Percentiles rank a stretch among this genome's conserved stretches.
Conservation (phyloP, 2,329 filamentous ascomycete genomes). For the Aspergillus viridinutans region DNA sequence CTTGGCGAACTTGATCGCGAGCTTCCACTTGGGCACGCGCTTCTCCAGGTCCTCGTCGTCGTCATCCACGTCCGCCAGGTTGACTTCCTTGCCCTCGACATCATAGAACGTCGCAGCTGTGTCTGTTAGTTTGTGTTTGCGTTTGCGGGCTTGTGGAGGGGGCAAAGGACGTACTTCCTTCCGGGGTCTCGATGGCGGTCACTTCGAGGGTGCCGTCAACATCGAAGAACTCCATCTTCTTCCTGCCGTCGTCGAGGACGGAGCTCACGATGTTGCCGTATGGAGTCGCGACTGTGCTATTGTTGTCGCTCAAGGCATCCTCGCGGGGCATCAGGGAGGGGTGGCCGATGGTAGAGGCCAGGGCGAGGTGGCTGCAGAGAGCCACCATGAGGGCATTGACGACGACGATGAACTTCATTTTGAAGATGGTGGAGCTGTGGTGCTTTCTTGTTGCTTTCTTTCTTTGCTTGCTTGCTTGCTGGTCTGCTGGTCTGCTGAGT, state of each 20-base stretch:
- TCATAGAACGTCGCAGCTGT: neutral
- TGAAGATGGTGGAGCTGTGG: neutral
- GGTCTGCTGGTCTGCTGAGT: too few relatives aligned
- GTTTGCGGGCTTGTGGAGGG: too few relatives aligned
- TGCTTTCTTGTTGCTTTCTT: neutral
- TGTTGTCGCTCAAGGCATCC: neutral
- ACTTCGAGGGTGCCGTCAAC: constrained; percentile 1
- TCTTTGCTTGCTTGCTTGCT: too few relatives aligned
- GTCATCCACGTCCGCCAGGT: neutral
- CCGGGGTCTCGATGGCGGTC: neutral
- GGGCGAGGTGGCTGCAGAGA: neutral
- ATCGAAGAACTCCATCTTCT: constrained; percentile 1
- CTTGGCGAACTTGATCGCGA: neutral
- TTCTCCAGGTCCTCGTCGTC: neutral
- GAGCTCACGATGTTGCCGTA: neutral
- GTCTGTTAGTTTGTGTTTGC: neutral
- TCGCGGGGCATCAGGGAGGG: neutral
- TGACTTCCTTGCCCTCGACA: neutral
- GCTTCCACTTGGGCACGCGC: neutral
- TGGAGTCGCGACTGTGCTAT: neutral
- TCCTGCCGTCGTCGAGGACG: neutral
- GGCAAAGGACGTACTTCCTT: neutral
- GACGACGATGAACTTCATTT: neutral
- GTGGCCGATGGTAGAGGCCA: neutral
- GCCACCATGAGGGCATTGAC: neutral